Evolutionary conservation across 108 stramenopile species (phyloP), one percentile per base, ranked within the genome.

Genomic region (Conticribra guillardii): DNA sequence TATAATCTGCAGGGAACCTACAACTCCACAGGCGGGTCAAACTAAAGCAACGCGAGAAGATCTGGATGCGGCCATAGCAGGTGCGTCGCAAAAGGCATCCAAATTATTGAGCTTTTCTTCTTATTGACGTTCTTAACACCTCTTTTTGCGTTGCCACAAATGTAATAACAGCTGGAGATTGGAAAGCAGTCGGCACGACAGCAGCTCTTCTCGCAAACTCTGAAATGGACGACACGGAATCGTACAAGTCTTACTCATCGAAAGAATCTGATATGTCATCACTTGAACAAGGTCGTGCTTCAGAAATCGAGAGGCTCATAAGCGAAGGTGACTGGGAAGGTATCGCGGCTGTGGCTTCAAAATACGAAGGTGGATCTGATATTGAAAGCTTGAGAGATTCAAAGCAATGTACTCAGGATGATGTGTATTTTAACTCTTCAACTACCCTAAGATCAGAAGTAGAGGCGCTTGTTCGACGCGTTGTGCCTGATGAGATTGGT

Each of bases 111-210:
- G n/a, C n/a, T n/a, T n/a, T n/a, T n/a, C n/a, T n/a, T n/a, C n/a
- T n/a, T n/a, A n/a, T n/a, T n/a, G n/a, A n/a, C n/a, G n/a, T n/a
- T n/a, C n/a, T n/a, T n/a, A n/a, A n/a, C n/a, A n/a, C n/a, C n/a
- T n/a, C n/a, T n/a, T n/a, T n/a, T n/a, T n/a, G n/a, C n/a, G n/a
- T n/a, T n/a, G n/a, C n/a, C n/a, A 41, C 11, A 11, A 9, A 7
- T 55, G 21, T 1, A 1, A 8, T 7, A 11, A 45, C 24, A 67
- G 80, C 87, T 33, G 94, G 94, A 46, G 87, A 95, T 67, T 95
- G 94, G 94, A 79, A 78, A 29, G 91, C 94, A 18, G 91, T 95
- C 2, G 87, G 91, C 67, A 89, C 86, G 14, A 95, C 94, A 52
- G 91, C 94, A 8, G 89, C 90, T 3, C 67, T 95, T 17, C 64